These are phyloP conservation scores for Calocera viscosa DNA, from an alignment of 768 basidiomycete species.

Conservation along the genomic window DNA sequence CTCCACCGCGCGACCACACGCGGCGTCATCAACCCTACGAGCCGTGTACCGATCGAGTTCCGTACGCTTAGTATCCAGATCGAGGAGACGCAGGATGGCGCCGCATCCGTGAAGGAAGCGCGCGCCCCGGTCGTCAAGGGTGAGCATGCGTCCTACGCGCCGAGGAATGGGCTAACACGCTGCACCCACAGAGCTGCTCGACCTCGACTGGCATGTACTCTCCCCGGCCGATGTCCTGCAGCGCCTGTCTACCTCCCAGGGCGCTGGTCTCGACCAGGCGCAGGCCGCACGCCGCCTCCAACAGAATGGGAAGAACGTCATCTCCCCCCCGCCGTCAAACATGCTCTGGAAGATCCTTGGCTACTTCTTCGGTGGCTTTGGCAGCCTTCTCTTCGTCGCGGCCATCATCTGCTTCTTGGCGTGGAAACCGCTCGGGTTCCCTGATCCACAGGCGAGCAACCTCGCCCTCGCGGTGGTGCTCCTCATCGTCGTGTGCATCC, in stretches of 20 bases:
- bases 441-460: conserved; percentile 41
- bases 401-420: conserved; percentile 45
- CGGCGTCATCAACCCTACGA: background rate
- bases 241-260: conserved; percentile 35
- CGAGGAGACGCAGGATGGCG: conserved; percentile 17
- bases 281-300: conserved; percentile 39
- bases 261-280: conserved; percentile 37
- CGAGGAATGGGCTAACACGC: conserved; percentile 20
- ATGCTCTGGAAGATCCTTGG: conserved; percentile 38
- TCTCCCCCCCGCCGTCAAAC: conserved; percentile 38
- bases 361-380: conserved; percentile 49
- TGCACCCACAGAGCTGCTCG: conserved; percentile 33
- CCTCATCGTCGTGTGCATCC: conserved; percentile 29
- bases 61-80: conserved; percentile 39
- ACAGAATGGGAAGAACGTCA: conserved; percentile 39
- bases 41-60: conserved; percentile 16
- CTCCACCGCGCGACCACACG: background rate
- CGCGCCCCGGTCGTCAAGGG: conserved; percentile 13
- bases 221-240: conserved; percentile 32
- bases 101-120: conserved; percentile 12
- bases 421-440: conserved; percentile 48
- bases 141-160: background rate
- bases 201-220: conserved; percentile 40
- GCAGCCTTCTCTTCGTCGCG: conserved; percentile 43
- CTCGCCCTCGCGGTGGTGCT: conserved; percentile 50